phyloP scores from a whole-genome alignment of 495 filamentous ascomycete species.

The Annulohypoxylon bovei region DNA sequence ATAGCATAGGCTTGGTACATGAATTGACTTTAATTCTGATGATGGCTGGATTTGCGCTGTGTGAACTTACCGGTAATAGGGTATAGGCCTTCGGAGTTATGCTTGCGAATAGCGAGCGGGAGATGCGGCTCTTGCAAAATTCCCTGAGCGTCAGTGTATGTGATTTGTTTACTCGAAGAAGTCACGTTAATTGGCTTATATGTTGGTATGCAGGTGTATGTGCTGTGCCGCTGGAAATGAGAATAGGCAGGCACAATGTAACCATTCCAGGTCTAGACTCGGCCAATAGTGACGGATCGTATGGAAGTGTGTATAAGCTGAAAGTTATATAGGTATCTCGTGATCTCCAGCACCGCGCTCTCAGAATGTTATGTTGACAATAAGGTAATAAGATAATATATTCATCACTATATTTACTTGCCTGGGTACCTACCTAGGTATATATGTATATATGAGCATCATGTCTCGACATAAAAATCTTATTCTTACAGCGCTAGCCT shows the following conservation, averaged over 20 bases:
- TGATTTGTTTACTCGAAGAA: not conserved
- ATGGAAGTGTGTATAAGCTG: not conserved
- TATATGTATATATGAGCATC: not conserved
- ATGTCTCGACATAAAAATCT: not conserved
- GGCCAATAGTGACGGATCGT: not conserved
- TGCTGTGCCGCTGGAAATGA: not conserved
- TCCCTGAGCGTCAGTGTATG: not conserved
- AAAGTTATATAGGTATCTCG: not conserved
- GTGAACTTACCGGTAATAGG: not conserved
- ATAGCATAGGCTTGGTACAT: not conserved
- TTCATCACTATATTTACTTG: too few relatives aligned
- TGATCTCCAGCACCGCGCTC: not conserved
- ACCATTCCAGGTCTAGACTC: slow-evolving; percentile 3
- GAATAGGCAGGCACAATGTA: slow-evolving; percentile 13
- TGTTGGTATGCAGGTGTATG: not conserved
- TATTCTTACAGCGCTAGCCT: not conserved
- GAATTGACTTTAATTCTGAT: slow-evolving; percentile 8
- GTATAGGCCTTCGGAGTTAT: not conserved
- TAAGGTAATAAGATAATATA: too few relatives aligned
- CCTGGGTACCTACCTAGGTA: not conserved
- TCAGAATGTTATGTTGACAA: not conserved
- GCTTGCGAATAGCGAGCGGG: too few relatives aligned
- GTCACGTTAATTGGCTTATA: not conserved
- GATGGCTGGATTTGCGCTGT: not conserved
- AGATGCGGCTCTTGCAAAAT: not conserved